phyloP scores from a whole-genome alignment of 1,284 basidiomycete genomes.

The Cryptococcus maquisensis region DNA sequence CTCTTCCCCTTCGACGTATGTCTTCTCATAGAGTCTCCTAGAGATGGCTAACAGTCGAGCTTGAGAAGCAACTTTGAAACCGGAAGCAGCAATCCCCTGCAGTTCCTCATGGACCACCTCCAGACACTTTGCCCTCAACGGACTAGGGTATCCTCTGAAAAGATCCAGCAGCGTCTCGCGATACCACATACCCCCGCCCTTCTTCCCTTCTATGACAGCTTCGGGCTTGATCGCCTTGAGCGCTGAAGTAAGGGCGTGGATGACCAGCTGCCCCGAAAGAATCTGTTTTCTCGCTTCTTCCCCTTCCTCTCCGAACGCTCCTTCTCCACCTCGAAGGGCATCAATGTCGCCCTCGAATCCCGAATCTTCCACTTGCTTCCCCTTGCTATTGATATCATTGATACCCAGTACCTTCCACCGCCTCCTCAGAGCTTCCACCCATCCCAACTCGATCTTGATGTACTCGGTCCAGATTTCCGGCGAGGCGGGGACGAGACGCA shows the following conservation, averaged over 20 bases:
- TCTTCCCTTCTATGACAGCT: not conserved
- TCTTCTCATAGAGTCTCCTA: slow-evolving; percentile 37
- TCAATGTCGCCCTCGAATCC: slow-evolving; percentile 19
- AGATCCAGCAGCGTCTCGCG: slow-evolving; percentile 31
- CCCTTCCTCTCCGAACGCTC: slow-evolving; percentile 45
- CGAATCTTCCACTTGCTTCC: not conserved
- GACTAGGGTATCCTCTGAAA: slow-evolving; percentile 44
- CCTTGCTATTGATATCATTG: slow-evolving; percentile 9
- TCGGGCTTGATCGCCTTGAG: slow-evolving; percentile 26
- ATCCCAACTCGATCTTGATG: slow-evolving; percentile 84
- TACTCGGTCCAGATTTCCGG: slow-evolving; percentile 79
- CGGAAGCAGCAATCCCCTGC: slow-evolving; percentile 24
- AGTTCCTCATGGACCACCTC: slow-evolving; percentile 38
- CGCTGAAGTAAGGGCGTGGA: slow-evolving; percentile 41
- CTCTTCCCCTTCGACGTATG: slow-evolving; percentile 33
- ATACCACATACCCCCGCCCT: slow-evolving; percentile 31
- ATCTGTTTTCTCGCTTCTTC: slow-evolving; percentile 47
- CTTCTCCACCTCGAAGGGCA: slow-evolving; percentile 38
- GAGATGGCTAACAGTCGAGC: slow-evolving; percentile 34
- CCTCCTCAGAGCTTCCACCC: slow-evolving; percentile 74
- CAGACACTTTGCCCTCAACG: slow-evolving; percentile 35
- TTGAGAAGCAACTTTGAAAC: slow-evolving; percentile 14
- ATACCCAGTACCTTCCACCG: slow-evolving; percentile 66
- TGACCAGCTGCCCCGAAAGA: slow-evolving; percentile 44
- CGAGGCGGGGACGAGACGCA: slow-evolving; percentile 68